phyloP scores from a whole-genome alignment of 768 basidiomycete genomes.

The Podaxis rugospora region DNA sequence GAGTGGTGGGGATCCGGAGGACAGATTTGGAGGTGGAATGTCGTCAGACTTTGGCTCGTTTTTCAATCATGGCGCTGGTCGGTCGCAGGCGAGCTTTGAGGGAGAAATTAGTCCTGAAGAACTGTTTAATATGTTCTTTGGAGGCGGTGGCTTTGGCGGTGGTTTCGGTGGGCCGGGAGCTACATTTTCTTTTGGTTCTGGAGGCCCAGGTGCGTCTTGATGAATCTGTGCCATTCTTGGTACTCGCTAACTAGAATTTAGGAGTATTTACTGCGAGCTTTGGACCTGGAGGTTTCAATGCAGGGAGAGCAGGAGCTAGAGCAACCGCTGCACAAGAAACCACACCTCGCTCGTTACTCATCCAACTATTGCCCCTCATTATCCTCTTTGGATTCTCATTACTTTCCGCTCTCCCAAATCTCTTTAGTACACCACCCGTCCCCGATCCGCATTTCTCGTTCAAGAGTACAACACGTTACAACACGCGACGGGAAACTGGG shows the following conservation, averaged over 20 bases:
- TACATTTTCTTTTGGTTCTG: constrained; percentile 39
- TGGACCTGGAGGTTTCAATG: constrained; percentile 72
- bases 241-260: constrained; percentile 8
- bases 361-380: constrained; percentile 82
- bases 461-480: constrained; percentile 51
- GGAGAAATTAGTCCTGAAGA: constrained; percentile 94
- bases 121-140: constrained; percentile 98
- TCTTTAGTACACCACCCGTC: constrained; percentile 61
- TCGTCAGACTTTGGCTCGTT: constrained; percentile 33
- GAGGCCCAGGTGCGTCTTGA: constrained; percentile 42
- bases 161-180: constrained; percentile 17
- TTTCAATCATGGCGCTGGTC: constrained; percentile 6
- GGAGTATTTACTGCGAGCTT: constrained; percentile 75
- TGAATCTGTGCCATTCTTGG: background rate
- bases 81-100: constrained; percentile 46
- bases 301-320: constrained; percentile 7
- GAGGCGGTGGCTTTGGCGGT: constrained; percentile 52
- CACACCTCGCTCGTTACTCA: constrained; percentile 57
- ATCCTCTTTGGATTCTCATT: constrained; percentile 83
- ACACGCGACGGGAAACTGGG: constrained; percentile 67
- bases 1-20: constrained; percentile 86
- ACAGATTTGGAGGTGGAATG: constrained; percentile 64
- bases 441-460: constrained; percentile 85
- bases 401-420: constrained; percentile 70
- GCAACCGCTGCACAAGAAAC: constrained; percentile 24